Evolutionary conservation across 148 eudicot genomes (phyloP).

Genomic region (Arctostaphylos glauca): DNA sequence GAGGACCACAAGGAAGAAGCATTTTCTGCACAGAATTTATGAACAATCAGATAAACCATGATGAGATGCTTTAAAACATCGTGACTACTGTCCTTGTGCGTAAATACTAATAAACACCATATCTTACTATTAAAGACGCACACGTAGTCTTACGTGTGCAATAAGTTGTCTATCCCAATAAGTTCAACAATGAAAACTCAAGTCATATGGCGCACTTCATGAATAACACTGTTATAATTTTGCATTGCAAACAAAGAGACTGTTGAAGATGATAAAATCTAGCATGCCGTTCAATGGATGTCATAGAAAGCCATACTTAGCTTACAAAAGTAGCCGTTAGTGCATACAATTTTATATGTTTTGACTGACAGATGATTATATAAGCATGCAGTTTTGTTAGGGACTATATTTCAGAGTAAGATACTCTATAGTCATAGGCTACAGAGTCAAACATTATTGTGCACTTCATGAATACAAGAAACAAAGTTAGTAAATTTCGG

Average conservation of each 20-base stretch:
- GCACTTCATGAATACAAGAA: neutral
- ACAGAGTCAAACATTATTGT: neutral
- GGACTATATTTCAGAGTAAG: neutral
- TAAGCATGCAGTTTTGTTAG: neutral
- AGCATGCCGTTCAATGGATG: neutral
- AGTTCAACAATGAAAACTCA: neutral
- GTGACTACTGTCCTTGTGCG: neutral
- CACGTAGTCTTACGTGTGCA: neutral
- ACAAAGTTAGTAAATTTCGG: neutral
- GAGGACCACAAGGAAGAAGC: slow-evolving; percentile 78
- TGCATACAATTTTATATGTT: neutral
- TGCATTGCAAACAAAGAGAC: neutral
- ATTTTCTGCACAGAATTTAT: slow-evolving; percentile 59
- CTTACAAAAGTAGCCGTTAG: neutral
- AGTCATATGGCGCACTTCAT: neutral
- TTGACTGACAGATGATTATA: neutral
- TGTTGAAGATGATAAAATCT: neutral
- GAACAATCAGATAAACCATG: neutral
- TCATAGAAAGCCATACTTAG: neutral
- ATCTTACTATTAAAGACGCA: no score
- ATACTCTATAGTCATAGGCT: neutral
- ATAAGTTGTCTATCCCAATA: neutral
- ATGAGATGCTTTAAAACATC: neutral
- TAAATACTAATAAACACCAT: neutral
- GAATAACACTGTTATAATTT: neutral